Evolutionary conservation across 176 grass and related monocot species (phyloP), one percentile per base, ranked within the genome.

Genomic region (Triticum dicoccoides): DNA sequence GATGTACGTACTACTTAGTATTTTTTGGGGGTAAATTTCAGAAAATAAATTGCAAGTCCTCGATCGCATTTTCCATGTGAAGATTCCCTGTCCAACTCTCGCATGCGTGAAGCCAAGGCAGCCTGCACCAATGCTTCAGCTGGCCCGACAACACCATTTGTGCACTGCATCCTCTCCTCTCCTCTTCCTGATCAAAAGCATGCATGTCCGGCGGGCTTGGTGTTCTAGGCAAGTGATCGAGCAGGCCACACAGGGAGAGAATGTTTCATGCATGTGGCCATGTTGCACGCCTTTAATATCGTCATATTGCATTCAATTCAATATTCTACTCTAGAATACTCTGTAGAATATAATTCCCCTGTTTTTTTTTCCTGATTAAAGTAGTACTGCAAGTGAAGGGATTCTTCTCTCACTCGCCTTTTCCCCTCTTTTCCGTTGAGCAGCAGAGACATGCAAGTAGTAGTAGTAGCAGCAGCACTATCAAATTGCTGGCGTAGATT

Each of bases 171-270:
- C 5, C 38, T 73, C 69, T 15, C 6, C 35, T 68, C 20, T 20
- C 6, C 39, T 9, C 39, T 2, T 42, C 39, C 64, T 67, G 79
- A 47, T 32, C 10, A 14, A 5, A 30, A 35, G 54, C 54, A 74
- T 63, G 69, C 69, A 74, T 63, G 69, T 8, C 47, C 47, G 47
- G 14, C 70, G 61, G 76, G 20, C 76, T 91, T 91, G 25, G 37
- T 81, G 45, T 29, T 7, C 1, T 84, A 87, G 89, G 67, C 85
- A 90, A 73, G 71, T 17, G 42, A 74, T 56, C 5, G 14, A 52
- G 4, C 38, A 38, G 0, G 38, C 51, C 51, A 2, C 15, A 54
- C 45, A 11, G 42, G 12, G 45, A 58, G 52, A 5, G 5, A 35
- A 56, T 41, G 58, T 20, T 62, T 65, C 70, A 69, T 77, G 15